A percentile compares a stretch with the other conserved stretches of the same genome.
These are phyloP conservation scores for Venturia aucupariae DNA, from an alignment of 2,329 filamentous ascomycete genomes.

Conservation along the genomic window DNA sequence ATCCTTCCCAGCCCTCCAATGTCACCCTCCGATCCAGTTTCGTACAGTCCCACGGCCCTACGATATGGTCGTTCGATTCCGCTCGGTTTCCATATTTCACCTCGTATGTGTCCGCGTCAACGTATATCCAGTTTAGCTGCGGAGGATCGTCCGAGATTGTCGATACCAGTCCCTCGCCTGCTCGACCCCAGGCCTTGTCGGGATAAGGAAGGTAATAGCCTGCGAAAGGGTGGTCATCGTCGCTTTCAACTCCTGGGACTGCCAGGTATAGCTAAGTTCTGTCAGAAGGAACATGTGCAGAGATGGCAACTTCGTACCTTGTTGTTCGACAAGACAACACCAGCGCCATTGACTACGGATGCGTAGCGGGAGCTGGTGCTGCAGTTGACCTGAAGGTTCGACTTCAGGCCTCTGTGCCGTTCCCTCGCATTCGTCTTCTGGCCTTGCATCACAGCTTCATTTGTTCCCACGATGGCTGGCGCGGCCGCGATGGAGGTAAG, in stretches of 20 bases:
- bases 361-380: constrained; percentile 20
- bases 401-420: constrained; percentile 24
- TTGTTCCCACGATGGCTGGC: constrained; percentile 28
- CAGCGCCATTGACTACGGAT: constrained; percentile 21
- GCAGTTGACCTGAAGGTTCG: constrained; percentile 23
- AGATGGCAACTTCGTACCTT: constrained; percentile 15
- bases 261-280: background rate
- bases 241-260: constrained; percentile 10
- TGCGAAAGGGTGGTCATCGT: constrained; percentile 16
- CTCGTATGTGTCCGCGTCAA: constrained; percentile 18
- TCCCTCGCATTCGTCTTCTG: constrained; percentile 25
- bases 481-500: constrained; percentile 24
- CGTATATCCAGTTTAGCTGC: constrained; percentile 19
- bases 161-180: constrained; percentile 21
- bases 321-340: constrained; percentile 23
- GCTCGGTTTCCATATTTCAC: constrained; percentile 20
- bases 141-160: constrained; percentile 17
- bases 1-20: constrained; percentile 19
- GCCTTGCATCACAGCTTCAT: constrained; percentile 25
- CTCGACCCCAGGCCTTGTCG: constrained; percentile 15
- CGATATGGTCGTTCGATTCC: constrained; percentile 15
- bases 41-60: constrained; percentile 19
- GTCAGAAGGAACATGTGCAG: background rate
- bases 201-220: constrained; percentile 18
- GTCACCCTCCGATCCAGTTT: constrained; percentile 18